A percentile compares a stretch with the other conserved stretches of the same genome.
Conservation (phyloP, 495 filamentous ascomycete species). For the Cenococcum geophilum region DNA sequence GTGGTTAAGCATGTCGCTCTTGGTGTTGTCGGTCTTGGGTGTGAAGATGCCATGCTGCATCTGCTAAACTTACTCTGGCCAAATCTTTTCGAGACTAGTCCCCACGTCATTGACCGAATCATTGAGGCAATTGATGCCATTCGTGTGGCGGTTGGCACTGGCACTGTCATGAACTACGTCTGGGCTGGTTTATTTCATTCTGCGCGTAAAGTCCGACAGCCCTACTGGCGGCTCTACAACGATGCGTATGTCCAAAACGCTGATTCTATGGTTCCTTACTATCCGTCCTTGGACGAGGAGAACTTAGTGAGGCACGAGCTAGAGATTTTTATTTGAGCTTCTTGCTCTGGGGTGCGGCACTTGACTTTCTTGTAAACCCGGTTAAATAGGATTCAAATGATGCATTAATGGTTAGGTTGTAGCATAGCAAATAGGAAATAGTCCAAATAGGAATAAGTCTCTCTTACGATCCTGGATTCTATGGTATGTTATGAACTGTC, state of each 20-base stretch:
- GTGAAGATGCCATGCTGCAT: conserved; percentile 98
- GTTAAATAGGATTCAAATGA: too few species aligned
- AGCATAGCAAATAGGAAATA: too few species aligned
- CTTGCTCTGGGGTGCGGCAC: too few species aligned
- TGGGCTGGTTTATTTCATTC: conserved; percentile 98
- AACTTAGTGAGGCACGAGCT: conserved; percentile 69
- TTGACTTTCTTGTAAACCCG: too few species aligned
- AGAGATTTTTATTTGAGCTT: conserved; percentile 66
- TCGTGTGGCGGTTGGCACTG: conserved; percentile 85
- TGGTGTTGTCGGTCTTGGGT: conserved; percentile 93
- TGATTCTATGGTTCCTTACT: conserved; percentile 94
- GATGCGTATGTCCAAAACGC: conserved; percentile 92
- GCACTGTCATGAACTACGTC: conserved; percentile 90
- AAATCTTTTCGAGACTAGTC: conserved; percentile 96
- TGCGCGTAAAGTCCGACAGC: conserved; percentile 82
- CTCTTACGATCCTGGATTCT: too few species aligned
- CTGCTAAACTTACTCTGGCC: conserved; percentile 92
- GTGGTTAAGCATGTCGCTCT: conserved; percentile 97
- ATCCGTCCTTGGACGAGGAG: conserved; percentile 75
- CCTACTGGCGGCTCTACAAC: conserved; percentile 95
- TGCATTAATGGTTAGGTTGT: too few species aligned
- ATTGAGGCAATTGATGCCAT: conserved; percentile 97
- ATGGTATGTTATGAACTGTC: too few species aligned
- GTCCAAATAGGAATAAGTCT: too few species aligned
- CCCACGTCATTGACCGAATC: conserved; percentile 97